Evolutionary conservation across 2,329 filamentous ascomycete genomes (phyloP), one percentile per base, ranked within the genome.

Genomic region (Gaeumannomyces tritici): DNA sequence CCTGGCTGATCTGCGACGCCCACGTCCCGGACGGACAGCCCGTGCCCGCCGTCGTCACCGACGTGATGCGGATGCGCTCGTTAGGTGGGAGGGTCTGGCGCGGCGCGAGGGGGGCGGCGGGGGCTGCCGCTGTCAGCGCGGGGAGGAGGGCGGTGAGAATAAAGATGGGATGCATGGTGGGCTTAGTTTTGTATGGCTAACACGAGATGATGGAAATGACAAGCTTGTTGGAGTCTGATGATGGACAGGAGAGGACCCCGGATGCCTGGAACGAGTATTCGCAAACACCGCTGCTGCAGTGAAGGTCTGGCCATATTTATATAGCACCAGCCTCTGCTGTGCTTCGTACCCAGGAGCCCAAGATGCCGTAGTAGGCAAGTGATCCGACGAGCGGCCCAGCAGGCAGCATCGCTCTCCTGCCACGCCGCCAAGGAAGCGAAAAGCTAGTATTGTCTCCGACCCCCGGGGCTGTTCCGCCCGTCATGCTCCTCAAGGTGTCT

Each of bases 11-110:
- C 28, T 61, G 24, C 24, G 6, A 31, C 15, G 59, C 12, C 11
- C 28, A 61, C 5, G 59, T 61, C 6, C 59, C 59, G 6, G 59
- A 15, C 28, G 59, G 59, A 28, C 59, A 61, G 59, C 59, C 59
- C 35, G 51, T 24, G 47, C 59, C 59, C 1, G 59, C 24, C 12
- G 28, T 27, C 5, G 28, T 55, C 8, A 61, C 59, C 1, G 51
- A 55, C 27, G 51, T 42, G 28, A 61, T 61, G 26, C 54, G 59
- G 28, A 61, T 61, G 35, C 54, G 59, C 18, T 61, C 59, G 27
- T 28, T 47, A 1, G 33, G 47, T 7, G 59, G 59, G 42, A 61
- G 59, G 18, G 21, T 35, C 27, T 61, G 59, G 26, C 59, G 59
- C 3, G 47, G 21, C n/a, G 55, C 51, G 27, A 61, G 59, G 13